Conservation (phyloP, 2,329 filamentous ascomycete genomes). For the Trichophyton mentagrophytes region DNA sequence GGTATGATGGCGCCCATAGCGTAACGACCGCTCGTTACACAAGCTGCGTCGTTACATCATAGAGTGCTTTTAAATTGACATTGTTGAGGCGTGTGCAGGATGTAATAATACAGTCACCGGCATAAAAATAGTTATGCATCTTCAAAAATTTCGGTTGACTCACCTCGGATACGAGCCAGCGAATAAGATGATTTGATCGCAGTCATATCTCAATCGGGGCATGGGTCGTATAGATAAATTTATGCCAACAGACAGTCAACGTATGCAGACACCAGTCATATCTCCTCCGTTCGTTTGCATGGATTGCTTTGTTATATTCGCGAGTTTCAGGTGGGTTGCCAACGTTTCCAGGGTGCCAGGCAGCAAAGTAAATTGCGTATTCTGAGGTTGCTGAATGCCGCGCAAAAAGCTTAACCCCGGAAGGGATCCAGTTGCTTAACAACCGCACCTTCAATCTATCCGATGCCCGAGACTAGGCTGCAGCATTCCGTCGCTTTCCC, state of each 20-base stretch:
- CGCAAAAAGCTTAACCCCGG: neutral
- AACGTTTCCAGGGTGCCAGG: neutral
- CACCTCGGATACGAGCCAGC: neutral
- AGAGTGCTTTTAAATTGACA: neutral
- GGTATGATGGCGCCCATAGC: neutral
- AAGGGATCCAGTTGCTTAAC: neutral
- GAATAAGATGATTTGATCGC: neutral
- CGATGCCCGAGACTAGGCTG: neutral
- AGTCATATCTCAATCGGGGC: neutral
- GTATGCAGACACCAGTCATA: neutral
- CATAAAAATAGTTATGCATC: neutral
- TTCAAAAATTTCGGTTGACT: neutral
- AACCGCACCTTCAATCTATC: neutral
- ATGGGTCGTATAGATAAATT: neutral
- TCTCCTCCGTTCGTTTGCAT: neutral
- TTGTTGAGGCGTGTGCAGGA: neutral
- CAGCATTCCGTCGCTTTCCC: neutral
- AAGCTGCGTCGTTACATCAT: neutral
- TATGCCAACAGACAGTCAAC: neutral
- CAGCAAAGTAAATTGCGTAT: neutral
- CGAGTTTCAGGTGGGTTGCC: neutral
- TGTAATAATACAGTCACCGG: neutral
- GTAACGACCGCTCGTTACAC: neutral
- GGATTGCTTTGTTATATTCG: neutral
- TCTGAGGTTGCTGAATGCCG: neutral